Percentiles rank a stretch among this genome's conserved stretches.
These are phyloP conservation scores for Platanus orientalis DNA, from an alignment of 164 flowering plant species.

Conservation along the genomic window DNA sequence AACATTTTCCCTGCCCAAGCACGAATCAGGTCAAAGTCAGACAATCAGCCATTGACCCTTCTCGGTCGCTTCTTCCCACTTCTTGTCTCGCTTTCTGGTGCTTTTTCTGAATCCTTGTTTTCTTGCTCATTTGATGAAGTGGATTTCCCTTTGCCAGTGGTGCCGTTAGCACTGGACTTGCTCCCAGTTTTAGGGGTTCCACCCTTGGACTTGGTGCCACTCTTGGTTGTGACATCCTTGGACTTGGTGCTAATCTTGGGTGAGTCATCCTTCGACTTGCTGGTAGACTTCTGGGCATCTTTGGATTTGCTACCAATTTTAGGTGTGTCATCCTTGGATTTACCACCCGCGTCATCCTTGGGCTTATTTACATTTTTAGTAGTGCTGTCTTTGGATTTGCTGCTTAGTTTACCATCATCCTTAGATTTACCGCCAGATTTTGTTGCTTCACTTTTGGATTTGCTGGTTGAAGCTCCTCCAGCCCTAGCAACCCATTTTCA, in stretches of 20 bases:
- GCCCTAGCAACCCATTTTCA: slow-evolving; percentile 20
- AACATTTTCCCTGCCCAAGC: background rate
- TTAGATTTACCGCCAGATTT: slow-evolving; percentile 32
- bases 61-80: slow-evolving; percentile 44
- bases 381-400: slow-evolving; percentile 33
- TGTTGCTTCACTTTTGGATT: slow-evolving; percentile 36
- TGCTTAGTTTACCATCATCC: slow-evolving; percentile 21
- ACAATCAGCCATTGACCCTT: slow-evolving; percentile 16
- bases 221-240: slow-evolving; percentile 13
- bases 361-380: slow-evolving; percentile 27
- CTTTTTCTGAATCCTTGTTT: slow-evolving; percentile 5
- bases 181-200: background rate
- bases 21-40: background rate
- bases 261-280: slow-evolving; percentile 16
- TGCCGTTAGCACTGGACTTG: slow-evolving; percentile 18
- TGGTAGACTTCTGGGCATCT: slow-evolving; percentile 22
- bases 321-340: slow-evolving; percentile 12
- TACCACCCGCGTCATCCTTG: slow-evolving; percentile 23
- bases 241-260: slow-evolving; percentile 9
- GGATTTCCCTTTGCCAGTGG: slow-evolving; percentile 17
- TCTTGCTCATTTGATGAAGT: slow-evolving; percentile 8
- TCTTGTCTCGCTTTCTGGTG: slow-evolving; percentile 33
- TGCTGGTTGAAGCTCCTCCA: slow-evolving; percentile 46
- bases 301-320: slow-evolving; percentile 21
- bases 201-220: slow-evolving; percentile 17